Base-by-base conservation (phyloP, 2,329 filamentous ascomycete species). In the Fusarium newnesense region DNA sequence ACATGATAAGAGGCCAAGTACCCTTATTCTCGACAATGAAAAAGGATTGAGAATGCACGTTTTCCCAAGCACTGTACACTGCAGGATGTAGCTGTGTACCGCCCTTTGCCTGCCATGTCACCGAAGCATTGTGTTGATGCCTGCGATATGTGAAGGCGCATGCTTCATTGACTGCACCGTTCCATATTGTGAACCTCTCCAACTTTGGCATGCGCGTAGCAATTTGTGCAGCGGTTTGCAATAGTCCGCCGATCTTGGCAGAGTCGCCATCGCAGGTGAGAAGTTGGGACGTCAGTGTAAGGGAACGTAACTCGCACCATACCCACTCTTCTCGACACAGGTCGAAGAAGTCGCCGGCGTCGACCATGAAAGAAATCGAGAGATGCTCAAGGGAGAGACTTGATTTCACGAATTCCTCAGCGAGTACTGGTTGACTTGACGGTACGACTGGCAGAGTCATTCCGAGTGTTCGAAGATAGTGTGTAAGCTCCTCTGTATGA, bases 51-150 rank as follows among this genome's bases (percentile, higher is more conserved):
- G 50, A 7, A 57, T 62, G 43, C n/a, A 70, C 42, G 19, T 5
- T 60, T 13, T 53, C 30, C 69, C 63, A 74, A n/a, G 24, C 18
- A 3, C 53, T 37, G 19, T 37, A 30, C 13, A 54, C 42, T 0
- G 9, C 7, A 49, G 59, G 39, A 9, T 57, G 16, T 19, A 73
- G 9, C n/a, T 60, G 43, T 8, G 60, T 34, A 21, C 58, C 24
- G 37, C 44, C 72, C 9, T 49, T 68, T 21, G 66, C 60, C 19
- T 50, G 53, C 71, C 71, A 74, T 24, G 28, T 34, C 10, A 73
- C 36, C 8, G 30, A 70, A 37, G 53, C 52, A 44, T 8, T 36
- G 13, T 36, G n/a, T 34, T 28, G 19, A 16, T 60, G 18, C 30
- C 32, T 49, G 40, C 47, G 32, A 39, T 52, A 73, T 2, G 47